Conservation (phyloP, 768 basidiomycete genomes). For the Russula abietina region DNA sequence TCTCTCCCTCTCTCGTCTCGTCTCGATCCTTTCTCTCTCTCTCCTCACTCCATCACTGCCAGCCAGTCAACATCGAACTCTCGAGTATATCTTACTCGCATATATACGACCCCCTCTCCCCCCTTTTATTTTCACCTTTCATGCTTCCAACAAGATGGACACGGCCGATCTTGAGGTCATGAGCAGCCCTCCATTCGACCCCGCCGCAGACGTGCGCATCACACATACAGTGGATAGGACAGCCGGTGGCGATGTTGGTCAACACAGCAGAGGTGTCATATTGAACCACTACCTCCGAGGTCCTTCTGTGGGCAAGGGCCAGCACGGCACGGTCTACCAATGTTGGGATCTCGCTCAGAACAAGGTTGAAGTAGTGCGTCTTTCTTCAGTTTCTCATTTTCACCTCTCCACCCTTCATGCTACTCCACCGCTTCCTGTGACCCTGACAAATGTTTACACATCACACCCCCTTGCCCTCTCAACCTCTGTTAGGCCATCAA, state of each 20-base stretch:
- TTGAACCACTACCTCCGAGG: constrained; percentile 85
- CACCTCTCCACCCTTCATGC: neutral
- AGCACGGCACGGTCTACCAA: constrained; percentile 85
- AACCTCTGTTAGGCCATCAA: constrained; percentile 60
- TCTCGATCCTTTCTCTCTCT: no score
- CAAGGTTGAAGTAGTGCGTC: constrained; percentile 40
- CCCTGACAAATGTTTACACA: neutral
- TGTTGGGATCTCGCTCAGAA: constrained; percentile 47
- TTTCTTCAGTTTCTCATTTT: constrained; percentile 17
- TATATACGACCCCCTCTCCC: neutral
- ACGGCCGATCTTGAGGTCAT: constrained; percentile 22
- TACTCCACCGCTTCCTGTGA: neutral
- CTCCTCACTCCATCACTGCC: no score
- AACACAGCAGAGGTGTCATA: constrained; percentile 38
- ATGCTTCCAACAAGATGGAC: constrained; percentile 21
- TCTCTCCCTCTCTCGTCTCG: neutral
- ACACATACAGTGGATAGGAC: constrained; percentile 31
- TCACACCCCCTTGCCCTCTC: neutral
- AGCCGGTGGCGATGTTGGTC: constrained; percentile 24
- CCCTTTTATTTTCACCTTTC: constrained; percentile 5
- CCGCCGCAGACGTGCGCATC: constrained; percentile 22
- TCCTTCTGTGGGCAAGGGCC: constrained; percentile 74
- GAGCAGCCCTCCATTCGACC: constrained; percentile 21
- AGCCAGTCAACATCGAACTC: no score
- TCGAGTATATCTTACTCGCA: neutral